phyloP scores from a whole-genome alignment of 2,329 filamentous ascomycete species.

The Trichoderma harzianum region DNA sequence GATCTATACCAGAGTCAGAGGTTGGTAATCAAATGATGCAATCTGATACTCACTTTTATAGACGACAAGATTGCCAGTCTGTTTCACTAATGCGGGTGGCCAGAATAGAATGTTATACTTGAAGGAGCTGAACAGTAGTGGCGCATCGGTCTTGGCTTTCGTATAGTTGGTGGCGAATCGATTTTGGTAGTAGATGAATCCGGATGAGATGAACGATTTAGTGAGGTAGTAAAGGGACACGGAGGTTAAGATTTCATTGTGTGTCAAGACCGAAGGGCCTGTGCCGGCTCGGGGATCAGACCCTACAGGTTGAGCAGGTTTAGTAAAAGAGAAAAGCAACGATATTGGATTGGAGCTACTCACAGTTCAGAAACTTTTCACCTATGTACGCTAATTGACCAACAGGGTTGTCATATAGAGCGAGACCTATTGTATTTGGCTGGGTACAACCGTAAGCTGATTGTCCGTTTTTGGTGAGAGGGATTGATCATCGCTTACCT shows the following conservation, averaged over 20 bases:
- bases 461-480: neutral
- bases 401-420: constrained; percentile 41
- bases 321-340: neutral
- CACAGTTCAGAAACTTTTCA: constrained; percentile 34
- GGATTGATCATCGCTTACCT: neutral
- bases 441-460: neutral
- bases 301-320: neutral
- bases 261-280: constrained; percentile 21
- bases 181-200: constrained; percentile 21
- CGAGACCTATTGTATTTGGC: constrained; percentile 42
- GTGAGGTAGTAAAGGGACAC: constrained; percentile 28
- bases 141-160: constrained; percentile 21
- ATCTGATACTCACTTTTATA: constrained; percentile 14
- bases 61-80: constrained; percentile 23
- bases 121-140: constrained; percentile 22
- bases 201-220: constrained; percentile 23
- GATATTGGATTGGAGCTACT: neutral
- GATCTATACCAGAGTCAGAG: neutral
- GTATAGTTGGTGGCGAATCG: constrained; percentile 18
- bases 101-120: constrained; percentile 24
- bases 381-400: constrained; percentile 43
- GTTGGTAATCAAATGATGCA: neutral
- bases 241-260: constrained; percentile 23
- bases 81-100: constrained; percentile 16
- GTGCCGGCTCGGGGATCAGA: constrained; percentile 21